Base-by-base conservation (phyloP, 108 stramenopile species). In the Cyclotella sp. region DNA sequence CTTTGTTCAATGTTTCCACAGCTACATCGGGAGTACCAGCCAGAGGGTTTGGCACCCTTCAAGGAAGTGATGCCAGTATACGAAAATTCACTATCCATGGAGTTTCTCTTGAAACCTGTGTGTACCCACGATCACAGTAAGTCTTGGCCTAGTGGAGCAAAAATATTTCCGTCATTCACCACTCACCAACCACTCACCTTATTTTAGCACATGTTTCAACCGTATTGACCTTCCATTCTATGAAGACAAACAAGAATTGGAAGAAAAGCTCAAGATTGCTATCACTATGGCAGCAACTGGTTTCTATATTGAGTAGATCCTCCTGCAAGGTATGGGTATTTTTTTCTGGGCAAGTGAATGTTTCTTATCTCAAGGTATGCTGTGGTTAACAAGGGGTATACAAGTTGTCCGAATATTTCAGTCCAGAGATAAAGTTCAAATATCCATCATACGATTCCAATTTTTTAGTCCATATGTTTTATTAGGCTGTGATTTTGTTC, bases 71-170 rank as follows among this genome's bases (percentile, higher is more conserved):
- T 59, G 97, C 96, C 19, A 91, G 87, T 55, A 82, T 96, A 42
- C 88, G 94, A 68, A 89, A 88, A 64, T 98, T 99, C 83, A 95
- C 89, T 26, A 95, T 99, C 75, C 95, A 98, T 75, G 90, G 92
- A 21, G 88, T 97, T 10, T 59, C 84, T 5, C 70, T 91, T 14
- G 87, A 87, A 28, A 70, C 74, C 6, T 92, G 89, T 69, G 67
- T 97, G 34, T 98, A 97, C 72, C 98, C 98, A 51, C 84, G 97
- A 63, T 95, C 97, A 19, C 98, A 98, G 87, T 87, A 77, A 87
- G 89, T 90, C 18, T 26, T 26, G 52, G 0, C 34, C 34, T 6
- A 34, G 6, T 30, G 26, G 28, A 61, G 42, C 15, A 34, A 24
- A 39, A 0, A 0, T 29, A 4, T 74, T 78, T 29, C 29, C 39